phyloP scores from a whole-genome alignment of 805 yeast species.

The Starmerella geochares region DNA sequence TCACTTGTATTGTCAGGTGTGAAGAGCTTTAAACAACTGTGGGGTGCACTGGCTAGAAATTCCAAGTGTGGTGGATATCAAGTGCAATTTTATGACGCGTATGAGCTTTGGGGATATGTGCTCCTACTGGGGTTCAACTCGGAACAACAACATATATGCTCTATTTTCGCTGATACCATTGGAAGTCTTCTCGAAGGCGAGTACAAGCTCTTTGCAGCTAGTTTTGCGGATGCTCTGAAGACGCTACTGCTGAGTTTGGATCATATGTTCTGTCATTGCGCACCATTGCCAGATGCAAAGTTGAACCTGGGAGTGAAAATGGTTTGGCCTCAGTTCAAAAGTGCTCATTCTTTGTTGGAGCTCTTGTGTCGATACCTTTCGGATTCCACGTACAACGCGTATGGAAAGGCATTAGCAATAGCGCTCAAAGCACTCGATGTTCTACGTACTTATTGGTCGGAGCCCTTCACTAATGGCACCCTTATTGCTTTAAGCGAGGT shows the following conservation, averaged over 20 bases:
- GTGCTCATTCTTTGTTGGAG: background rate
- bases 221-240: background rate
- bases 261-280: background rate
- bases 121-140: background rate
- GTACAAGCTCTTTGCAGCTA: background rate
- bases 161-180: background rate
- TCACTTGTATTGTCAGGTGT: background rate
- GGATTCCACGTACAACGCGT: background rate
- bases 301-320: background rate
- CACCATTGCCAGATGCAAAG: background rate
- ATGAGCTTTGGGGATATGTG: background rate
- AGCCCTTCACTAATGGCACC: background rate
- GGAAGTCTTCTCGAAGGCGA: background rate
- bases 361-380: background rate
- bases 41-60: background rate
- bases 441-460: background rate
- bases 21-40: background rate
- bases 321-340: background rate
- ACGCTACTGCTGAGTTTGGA: background rate
- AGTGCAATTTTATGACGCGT: conserved; percentile 1
- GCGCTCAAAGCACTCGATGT: background rate
- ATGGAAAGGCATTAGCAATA: background rate
- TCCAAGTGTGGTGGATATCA: background rate
- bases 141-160: background rate
- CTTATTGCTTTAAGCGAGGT: background rate